A percentile compares a stretch with the other conserved stretches of the same genome.
Conservation (phyloP, 2,329 filamentous ascomycete species). For the Scytalidium sp. region DNA sequence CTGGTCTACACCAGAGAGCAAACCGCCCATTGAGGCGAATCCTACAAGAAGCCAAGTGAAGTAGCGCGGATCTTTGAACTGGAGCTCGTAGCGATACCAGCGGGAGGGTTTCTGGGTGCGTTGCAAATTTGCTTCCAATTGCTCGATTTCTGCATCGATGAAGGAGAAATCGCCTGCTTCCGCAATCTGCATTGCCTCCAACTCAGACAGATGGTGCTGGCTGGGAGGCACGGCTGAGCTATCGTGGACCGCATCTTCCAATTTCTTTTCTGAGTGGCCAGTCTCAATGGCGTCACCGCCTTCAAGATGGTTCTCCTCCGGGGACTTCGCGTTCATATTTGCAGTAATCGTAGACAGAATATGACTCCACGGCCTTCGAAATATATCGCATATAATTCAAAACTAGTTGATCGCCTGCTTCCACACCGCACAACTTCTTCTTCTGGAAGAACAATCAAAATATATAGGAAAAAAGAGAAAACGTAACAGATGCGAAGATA, state of each 20-base stretch:
- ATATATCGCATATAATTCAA: no score
- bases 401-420: no score
- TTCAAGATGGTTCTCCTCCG: not conserved
- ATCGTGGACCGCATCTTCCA: not conserved
- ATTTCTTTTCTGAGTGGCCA: not conserved
- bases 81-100: constrained; percentile 44
- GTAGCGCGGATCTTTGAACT: constrained; percentile 58
- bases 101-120: constrained; percentile 18
- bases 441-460: no score
- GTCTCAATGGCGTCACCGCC: not conserved
- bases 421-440: no score
- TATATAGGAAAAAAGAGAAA: no score
- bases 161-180: constrained; percentile 24
- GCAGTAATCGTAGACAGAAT: not conserved
- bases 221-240: not conserved
- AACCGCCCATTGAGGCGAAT: constrained; percentile 73
- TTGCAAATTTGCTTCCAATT: constrained; percentile 28
- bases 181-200: constrained; percentile 27
- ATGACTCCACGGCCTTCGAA: no score
- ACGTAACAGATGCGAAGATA: no score
- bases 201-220: constrained; percentile 19
- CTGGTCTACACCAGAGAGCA: constrained; percentile 71
- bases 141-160: constrained; percentile 30
- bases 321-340: not conserved
- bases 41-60: constrained; percentile 52